These are phyloP conservation scores for Trebouxia sp. DNA, from an alignment of 139 green algal species.

Conservation along the genomic window DNA sequence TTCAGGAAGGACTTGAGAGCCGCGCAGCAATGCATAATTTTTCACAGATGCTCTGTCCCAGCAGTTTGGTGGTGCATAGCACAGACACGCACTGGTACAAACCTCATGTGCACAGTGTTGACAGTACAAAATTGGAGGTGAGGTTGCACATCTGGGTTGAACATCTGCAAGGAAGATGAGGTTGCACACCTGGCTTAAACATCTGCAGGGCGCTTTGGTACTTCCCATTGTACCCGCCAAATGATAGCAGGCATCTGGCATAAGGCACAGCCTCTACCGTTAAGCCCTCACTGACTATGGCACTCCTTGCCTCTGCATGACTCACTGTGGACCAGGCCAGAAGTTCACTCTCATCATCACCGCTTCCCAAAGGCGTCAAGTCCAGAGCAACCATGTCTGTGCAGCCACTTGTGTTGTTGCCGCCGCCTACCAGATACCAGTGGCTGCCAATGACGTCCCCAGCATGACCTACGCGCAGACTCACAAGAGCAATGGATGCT, in stretches of 20 bases:
- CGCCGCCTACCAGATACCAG: constrained; percentile 89
- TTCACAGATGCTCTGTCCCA: background rate
- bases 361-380: constrained; percentile 39
- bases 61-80: background rate
- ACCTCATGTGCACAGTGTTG: background rate
- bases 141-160: no score
- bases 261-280: constrained; percentile 48
- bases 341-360: constrained; percentile 1
- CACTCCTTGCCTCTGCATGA: constrained; percentile 34
- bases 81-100: background rate
- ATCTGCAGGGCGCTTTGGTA: constrained; percentile 60
- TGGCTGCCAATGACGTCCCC: constrained; percentile 65
- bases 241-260: constrained; percentile 60
- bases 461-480: constrained; percentile 58
- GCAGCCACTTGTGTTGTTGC: constrained; percentile 87
- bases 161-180: no score
- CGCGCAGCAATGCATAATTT: no score
- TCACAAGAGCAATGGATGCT: background rate
- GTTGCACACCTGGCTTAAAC: constrained; percentile 54
- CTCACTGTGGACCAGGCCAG: constrained; percentile 45
- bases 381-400: constrained; percentile 87
- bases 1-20: no score
- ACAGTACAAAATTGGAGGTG: no score
- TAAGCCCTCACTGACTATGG: constrained; percentile 41
- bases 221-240: constrained; percentile 78